Base-by-base conservation (phyloP, 306 rosid genomes). In the Vigna trinervia region DNA sequence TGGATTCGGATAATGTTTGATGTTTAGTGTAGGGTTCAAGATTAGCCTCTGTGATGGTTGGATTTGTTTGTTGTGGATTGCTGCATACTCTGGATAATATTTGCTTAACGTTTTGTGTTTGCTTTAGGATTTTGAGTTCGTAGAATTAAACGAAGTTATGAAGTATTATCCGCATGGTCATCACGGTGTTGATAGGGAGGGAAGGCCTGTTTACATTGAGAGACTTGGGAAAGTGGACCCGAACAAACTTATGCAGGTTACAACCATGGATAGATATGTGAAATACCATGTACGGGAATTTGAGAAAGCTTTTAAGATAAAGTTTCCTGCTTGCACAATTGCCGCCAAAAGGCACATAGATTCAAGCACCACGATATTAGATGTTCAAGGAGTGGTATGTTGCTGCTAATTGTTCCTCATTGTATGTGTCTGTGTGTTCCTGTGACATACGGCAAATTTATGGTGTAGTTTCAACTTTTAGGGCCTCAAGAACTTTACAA, bases 311-410 rank as follows among this genome's bases (percentile, higher is more conserved):
- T 92, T 95, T 85, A 88, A 91, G 32, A 84, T 92, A 20, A 95
- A 95, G 89, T 95, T 92, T 87, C 96, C 97, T 52, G 92, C 99
- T 77, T 95, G 99, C 82, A 79, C 96, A 11, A 88, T 95, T 89
- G 97, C 99, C 76, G 90, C 97, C 68, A 95, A 95, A 88, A 89
- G 85, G 87, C 99, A 95, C 85, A 95, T 95, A 72, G 97, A 95
- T 85, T 92, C 97, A 38, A 92, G 97, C 87, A 95, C 96, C 38
- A 92, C 99, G 28, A 89, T 95, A 56, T 86, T 95, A 80, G 99
- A 95, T 85, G 99, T 95, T 75, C 99, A 95, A 79, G 99, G 99
- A 87, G 97, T 95, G 96, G 99, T 92, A 89, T 87, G 97, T 80
- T 82, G 61, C 41, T 51, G 54, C 22, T 48, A 73, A 30, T 59